Base-by-base conservation (phyloP, 192 early-diverging fungal species). In the Phlyctochytrium arcticum region DNA sequence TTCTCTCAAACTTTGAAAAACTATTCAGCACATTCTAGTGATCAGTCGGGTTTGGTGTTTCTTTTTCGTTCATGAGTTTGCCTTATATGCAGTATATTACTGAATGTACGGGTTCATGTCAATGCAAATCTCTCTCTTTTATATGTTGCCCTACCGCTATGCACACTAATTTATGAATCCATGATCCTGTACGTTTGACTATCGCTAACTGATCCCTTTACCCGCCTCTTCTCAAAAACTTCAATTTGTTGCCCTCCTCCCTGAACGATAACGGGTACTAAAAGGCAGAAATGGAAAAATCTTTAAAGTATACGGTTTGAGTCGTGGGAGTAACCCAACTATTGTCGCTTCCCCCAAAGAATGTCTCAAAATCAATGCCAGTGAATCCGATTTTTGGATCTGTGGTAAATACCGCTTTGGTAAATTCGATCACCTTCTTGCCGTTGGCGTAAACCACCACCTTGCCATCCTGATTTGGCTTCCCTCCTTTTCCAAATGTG, bases 291-390 rank as follows among this genome's bases (percentile, higher is more conserved):
- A 67, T 2, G 0, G 37, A 17, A 62, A 61, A 62, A 19, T 44
- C 70, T 50, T 68, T 72, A 56, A 73, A 76, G 57, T 72, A 76
- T 1, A 54, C 33, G 7, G 50, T 31, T 51, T 76, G 74, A 23
- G 34, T 57, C 9, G 23, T 63, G 5, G 74, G 74, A 12, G 74
- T 72, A 31, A 21, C 36, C 58, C 54, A 76, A 37, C 23, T 31
- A 9, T 54, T 36, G 35, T 60, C 60, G 21, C 30, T 68, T 5
- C 74, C 74, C 15, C 74, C 74, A 69, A 76, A 76, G 57, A 76
- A 76, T 1, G 74, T 76, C 67, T 76, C 74, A 53, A 76, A 72
- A 21, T 76, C 70, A 48, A 76, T 72, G 4, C 70, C 74, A 9
- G 15, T 36, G 35, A 75, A 75, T 17, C 44, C 50, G 24, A 72